Percentiles rank a stretch among this genome's conserved stretches.
Evolutionary conservation across 257 asterid genomes (phyloP).

Genomic region (Solanum dulcamara): DNA sequence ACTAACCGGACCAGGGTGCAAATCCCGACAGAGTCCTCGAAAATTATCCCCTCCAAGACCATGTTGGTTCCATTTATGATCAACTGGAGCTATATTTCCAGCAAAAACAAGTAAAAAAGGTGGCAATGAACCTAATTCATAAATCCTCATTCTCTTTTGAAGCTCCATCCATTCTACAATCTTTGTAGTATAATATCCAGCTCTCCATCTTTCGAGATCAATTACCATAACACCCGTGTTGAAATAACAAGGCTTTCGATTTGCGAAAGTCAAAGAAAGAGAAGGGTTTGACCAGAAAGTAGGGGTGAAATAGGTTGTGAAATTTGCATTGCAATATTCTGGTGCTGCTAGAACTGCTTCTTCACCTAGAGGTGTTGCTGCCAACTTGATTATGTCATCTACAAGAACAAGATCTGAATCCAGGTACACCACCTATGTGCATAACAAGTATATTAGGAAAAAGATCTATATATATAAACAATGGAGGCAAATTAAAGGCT

Average conservation of each 20-base stretch:
- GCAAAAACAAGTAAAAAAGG: slow-evolving; percentile 37
- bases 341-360: slow-evolving; percentile 28
- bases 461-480: not conserved
- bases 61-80: slow-evolving; percentile 35
- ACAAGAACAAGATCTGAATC: slow-evolving; percentile 28
- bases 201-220: slow-evolving; percentile 28
- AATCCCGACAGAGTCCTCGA: slow-evolving; percentile 25
- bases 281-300: slow-evolving; percentile 33
- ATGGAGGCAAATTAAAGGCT: too few species aligned
- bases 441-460: not conserved
- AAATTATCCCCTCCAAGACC: slow-evolving; percentile 37
- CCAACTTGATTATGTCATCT: slow-evolving; percentile 26
- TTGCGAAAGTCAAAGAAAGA: slow-evolving; percentile 19
- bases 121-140: slow-evolving; percentile 32
- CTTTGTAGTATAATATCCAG: slow-evolving; percentile 16
- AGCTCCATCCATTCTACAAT: slow-evolving; percentile 37
- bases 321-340: slow-evolving; percentile 33
- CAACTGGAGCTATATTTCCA: slow-evolving; percentile 31
- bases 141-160: slow-evolving; percentile 34
- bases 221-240: slow-evolving; percentile 38
- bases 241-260: slow-evolving; percentile 26
- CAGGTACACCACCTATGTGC: not conserved
- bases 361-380: slow-evolving; percentile 13
- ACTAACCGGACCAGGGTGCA: slow-evolving; percentile 34
- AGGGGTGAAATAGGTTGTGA: slow-evolving; percentile 25